Percentiles rank a stretch among this genome's conserved stretches.
Evolutionary conservation across 2,329 filamentous ascomycete genomes (phyloP).

Genomic region (Leptographium wingfieldii): DNA sequence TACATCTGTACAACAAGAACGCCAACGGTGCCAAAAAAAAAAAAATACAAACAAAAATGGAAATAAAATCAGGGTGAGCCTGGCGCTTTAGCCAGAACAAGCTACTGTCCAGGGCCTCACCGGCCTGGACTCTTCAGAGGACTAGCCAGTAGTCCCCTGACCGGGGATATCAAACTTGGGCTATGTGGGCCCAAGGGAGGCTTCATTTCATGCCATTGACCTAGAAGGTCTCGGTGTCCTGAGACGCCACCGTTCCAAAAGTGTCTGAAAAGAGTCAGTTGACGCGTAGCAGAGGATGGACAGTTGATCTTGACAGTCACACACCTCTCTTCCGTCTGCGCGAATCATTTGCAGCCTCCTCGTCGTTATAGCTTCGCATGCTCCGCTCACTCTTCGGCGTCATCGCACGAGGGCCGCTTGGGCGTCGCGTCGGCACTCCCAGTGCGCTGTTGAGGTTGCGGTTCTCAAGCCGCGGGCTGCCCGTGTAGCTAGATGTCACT

Average conservation of each 20-base stretch:
- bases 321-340: conserved; percentile 45
- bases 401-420: conserved; percentile 49
- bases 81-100: neutral
- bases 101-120: neutral
- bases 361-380: conserved; percentile 20
- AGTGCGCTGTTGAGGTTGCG: conserved; percentile 42
- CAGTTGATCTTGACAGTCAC: neutral
- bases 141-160: neutral
- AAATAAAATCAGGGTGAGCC: neutral
- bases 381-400: conserved; percentile 37
- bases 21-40: neutral
- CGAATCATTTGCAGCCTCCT: conserved; percentile 25
- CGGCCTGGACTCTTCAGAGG: neutral
- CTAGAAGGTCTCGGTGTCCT: conserved; percentile 43
- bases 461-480: conserved; percentile 44
- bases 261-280: conserved; percentile 28
- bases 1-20: neutral
- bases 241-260: conserved; percentile 37
- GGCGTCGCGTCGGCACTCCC: conserved; percentile 37
- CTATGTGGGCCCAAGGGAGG: neutral
- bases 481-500: conserved; percentile 32
- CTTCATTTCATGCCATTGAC: neutral
- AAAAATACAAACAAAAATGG: neutral
- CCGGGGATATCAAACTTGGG: neutral
- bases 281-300: neutral